These are phyloP conservation scores for Petunia hybrid DNA, from an alignment of 305 asterid species.

Conservation along the genomic window DNA sequence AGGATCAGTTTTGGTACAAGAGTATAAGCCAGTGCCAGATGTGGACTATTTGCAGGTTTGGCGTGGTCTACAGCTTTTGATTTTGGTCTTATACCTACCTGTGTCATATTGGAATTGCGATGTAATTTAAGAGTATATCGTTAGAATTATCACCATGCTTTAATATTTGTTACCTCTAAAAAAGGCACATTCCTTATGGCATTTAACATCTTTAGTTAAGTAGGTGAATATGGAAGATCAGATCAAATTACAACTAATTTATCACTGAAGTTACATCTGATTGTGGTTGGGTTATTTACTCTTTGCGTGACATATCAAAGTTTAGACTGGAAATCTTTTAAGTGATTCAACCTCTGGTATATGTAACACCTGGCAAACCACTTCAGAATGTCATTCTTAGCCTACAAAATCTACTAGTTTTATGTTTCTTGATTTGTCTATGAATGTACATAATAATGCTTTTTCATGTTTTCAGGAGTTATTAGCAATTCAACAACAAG, in stretches of 20 bases:
- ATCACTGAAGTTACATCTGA: not conserved
- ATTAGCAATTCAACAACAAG: conserved; percentile 98
- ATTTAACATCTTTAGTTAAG: conserved; percentile 10
- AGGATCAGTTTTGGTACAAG: conserved; percentile 72
- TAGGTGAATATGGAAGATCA: conserved; percentile 19
- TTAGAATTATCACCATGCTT: not conserved
- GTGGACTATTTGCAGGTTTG: conserved; percentile 97
- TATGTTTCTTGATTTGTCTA: not conserved
- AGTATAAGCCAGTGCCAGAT: conserved; percentile 83
- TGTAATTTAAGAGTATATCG: conserved; percentile 20
- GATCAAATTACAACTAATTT: not conserved
- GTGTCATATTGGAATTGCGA: not conserved
- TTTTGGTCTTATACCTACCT: not conserved
- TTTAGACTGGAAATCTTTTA: not conserved
- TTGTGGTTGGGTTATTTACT: not conserved
- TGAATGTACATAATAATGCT: not conserved
- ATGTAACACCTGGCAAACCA: not conserved
- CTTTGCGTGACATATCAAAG: not conserved
- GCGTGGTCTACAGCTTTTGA: conserved; percentile 27
- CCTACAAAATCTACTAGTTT: not conserved
- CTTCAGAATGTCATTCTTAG: conserved; percentile 20
- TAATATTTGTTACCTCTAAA: conserved; percentile 6
- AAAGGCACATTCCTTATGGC: not conserved
- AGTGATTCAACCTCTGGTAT: conserved; percentile 19
- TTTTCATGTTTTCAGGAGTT: conserved; percentile 67